Base-by-base conservation (phyloP, 805 yeast species). In the Zygosaccharomyces kombuchaensis region DNA sequence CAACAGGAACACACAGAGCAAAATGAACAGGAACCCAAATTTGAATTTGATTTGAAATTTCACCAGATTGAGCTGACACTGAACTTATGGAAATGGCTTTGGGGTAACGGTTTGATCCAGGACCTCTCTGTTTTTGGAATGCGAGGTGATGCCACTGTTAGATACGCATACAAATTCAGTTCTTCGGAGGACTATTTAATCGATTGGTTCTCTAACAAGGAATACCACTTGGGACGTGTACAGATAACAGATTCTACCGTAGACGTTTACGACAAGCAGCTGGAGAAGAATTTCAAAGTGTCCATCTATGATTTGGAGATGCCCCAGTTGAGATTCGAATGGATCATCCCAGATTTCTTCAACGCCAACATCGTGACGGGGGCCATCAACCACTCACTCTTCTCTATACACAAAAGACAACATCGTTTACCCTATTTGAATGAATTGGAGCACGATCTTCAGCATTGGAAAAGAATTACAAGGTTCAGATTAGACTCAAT, bases 31-130 rank as follows among this genome's bases (percentile, higher is more conserved):
- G 34, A 41, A 5, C 44, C 37, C 39, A 54, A 52, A 23, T 77
- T 88, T 56, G 82, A 84, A 58, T 84, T 86, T 62, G 93, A 87
- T 58, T 65, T 93, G 32, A 80, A 84, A 1, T 79, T 91, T 16
- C 96, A 90, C 48, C 83, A 84, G 48, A 78, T 90, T 10, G 84
- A 84, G 47, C 75, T 93, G 12, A 82, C 95, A 1, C 69, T 91
- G 14, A 84, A 95, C 8, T 78, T 93, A 56, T 72, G 75, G 45
- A 87, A 88, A 58, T 91, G 97, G 96, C 72, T 91, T 47, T 76
- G 84, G 50, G 95, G 96, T 0, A 75, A 78, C 35, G 99, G 99
- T 1, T 77, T 91, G 14, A 72, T 93, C 22, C 82, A 88, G 46
- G 85, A 81, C 44, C 76, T 88, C 50, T 87, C 85, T 46, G 74